phyloP scores from a whole-genome alignment of 306 rosid species.

The Malus domestica region DNA sequence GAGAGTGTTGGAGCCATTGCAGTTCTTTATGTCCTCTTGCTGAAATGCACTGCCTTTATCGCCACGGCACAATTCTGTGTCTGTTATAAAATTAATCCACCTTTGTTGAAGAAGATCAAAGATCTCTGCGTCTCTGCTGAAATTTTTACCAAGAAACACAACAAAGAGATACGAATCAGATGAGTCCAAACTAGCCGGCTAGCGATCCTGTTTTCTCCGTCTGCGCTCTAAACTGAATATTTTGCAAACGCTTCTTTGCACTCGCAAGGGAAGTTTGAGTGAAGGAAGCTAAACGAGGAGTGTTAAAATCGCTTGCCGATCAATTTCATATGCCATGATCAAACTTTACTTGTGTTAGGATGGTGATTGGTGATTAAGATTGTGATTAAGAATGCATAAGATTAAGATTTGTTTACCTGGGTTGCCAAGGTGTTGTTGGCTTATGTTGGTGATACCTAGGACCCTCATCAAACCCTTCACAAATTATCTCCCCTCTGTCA shows the following conservation, averaged over 20 bases:
- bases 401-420: slow-evolving; percentile 31
- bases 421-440: slow-evolving; percentile 29
- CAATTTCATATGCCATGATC: background rate
- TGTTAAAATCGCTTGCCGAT: background rate
- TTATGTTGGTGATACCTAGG: slow-evolving; percentile 55
- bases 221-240: too few species aligned
- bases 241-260: background rate
- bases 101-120: slow-evolving; percentile 47
- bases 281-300: background rate
- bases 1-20: slow-evolving; percentile 52
- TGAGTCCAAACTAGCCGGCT: background rate
- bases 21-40: slow-evolving; percentile 44
- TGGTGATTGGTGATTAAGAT: background rate
- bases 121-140: slow-evolving; percentile 62
- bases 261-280: background rate
- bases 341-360: background rate
- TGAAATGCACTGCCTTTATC: slow-evolving; percentile 38
- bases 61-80: slow-evolving; percentile 36
- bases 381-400: background rate
- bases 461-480: slow-evolving; percentile 93
- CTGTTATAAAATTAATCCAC: slow-evolving; percentile 53
- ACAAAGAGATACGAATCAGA: background rate
- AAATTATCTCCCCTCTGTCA: slow-evolving; percentile 71
- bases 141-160: background rate
- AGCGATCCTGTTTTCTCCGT: too few species aligned